A percentile compares a stretch with the other conserved stretches of the same genome.
These are phyloP conservation scores for Pharnaceum exiguum DNA, from an alignment of 148 eudicot genomes.

Conservation along the genomic window DNA sequence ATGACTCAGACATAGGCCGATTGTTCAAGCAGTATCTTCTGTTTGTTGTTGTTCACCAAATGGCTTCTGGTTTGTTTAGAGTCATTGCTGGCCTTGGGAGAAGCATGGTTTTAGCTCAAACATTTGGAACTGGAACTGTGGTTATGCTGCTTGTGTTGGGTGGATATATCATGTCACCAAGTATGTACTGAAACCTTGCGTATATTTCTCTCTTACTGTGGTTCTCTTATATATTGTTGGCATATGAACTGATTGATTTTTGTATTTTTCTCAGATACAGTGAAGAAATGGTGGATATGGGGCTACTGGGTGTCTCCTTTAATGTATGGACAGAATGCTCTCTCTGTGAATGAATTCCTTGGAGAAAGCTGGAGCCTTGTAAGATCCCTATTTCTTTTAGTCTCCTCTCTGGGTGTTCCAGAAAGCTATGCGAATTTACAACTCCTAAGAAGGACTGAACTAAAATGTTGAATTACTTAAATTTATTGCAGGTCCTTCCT, in stretches of 20 bases:
- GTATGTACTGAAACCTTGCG: constrained; percentile 20
- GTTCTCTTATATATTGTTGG: not conserved
- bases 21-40: constrained; percentile 63
- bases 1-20: constrained; percentile 41
- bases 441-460: not conserved
- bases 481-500: no score
- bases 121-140: constrained; percentile 57
- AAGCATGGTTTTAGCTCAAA: constrained; percentile 73
- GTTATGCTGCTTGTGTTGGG: constrained; percentile 59
- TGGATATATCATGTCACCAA: constrained; percentile 73
- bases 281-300: constrained; percentile 92
- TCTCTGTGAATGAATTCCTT: constrained; percentile 76
- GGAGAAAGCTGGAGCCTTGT: constrained; percentile 83
- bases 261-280: constrained; percentile 41
- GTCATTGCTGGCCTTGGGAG: constrained; percentile 65
- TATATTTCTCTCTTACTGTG: not conserved
- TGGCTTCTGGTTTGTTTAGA: constrained; percentile 84
- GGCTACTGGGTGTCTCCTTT: constrained; percentile 89
- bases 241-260: no score
- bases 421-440: not conserved
- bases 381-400: not conserved
- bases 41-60: constrained; percentile 72
- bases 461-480: no score
- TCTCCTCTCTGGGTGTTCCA: not conserved
- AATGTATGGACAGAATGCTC: constrained; percentile 71